Evolutionary conservation across 2,329 filamentous ascomycete genomes (phyloP).

Genomic region (Plectosphaerella sp.): DNA sequence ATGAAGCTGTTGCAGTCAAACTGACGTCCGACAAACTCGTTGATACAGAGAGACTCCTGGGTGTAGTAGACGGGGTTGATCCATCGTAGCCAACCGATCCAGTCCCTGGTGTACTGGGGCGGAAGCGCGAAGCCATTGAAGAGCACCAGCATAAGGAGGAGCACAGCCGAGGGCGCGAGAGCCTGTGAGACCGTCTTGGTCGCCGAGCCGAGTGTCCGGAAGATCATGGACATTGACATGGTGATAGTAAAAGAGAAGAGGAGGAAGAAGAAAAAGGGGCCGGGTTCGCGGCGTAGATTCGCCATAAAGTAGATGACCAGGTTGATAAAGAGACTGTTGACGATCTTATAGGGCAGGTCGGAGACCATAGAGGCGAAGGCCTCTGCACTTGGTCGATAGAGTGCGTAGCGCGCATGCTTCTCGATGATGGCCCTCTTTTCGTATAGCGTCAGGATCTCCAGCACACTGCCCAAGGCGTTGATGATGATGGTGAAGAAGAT

Average conservation of each 20-base stretch:
- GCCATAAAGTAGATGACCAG: conserved; percentile 28
- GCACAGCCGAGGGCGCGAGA: conserved; percentile 5
- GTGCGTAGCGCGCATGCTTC: conserved; percentile 24
- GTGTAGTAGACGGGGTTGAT: conserved; percentile 7
- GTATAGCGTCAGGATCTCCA: conserved; percentile 24
- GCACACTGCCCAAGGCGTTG: conserved; percentile 36
- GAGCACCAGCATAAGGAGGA: conserved; percentile 4
- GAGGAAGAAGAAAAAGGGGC: conserved; percentile 58
- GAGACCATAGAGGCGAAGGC: conserved; percentile 33
- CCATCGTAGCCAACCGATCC: conserved; percentile 6
- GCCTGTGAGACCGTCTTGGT: conserved; percentile 38
- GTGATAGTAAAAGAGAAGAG: conserved; percentile 57
- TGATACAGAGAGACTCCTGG: conserved; percentile 9
- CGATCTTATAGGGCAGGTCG: conserved; percentile 40
- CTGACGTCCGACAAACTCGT: conserved; percentile 7
- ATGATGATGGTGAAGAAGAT: conserved; percentile 33
- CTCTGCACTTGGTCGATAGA: conserved; percentile 25
- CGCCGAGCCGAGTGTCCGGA: conserved; percentile 61
- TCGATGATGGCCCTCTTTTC: conserved; percentile 23
- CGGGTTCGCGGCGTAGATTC: conserved; percentile 18
- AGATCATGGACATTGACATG: conserved; percentile 58
- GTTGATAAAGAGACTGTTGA: conserved; percentile 49
- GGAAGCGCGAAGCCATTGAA: conserved; percentile 10
- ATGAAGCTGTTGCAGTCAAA: conserved; percentile 6
- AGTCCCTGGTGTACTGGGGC: conserved; percentile 5